A percentile compares a stretch with the other conserved stretches of the same genome.
Conservation (phyloP, 2,329 filamentous ascomycete species). For the Phyllosticta paracitricarpa region DNA sequence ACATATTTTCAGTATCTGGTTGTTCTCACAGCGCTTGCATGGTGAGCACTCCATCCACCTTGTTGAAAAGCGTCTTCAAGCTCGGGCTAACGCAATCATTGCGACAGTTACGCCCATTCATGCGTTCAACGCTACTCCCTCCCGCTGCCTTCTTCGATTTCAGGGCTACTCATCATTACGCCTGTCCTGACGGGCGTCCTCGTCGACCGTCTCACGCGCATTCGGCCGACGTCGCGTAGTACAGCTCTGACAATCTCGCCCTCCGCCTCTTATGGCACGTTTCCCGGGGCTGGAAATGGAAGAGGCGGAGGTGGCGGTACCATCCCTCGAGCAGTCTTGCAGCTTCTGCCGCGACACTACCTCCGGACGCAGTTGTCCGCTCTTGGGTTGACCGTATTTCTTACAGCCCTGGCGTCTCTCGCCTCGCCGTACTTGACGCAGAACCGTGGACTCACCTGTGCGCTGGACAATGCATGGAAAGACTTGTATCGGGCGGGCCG, state of each 20-base stretch:
- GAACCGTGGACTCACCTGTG: constrained; percentile 31
- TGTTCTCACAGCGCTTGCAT: constrained; percentile 24
- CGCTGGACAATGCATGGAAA: constrained; percentile 44
- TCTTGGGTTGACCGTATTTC: constrained; percentile 21
- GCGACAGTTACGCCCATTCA: constrained; percentile 6
- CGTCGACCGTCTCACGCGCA: constrained; percentile 16
- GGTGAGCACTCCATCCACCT: constrained; percentile 8
- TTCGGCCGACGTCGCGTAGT: neutral
- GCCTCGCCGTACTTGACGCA: constrained; percentile 22
- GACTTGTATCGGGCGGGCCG: constrained; percentile 40
- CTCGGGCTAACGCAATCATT: neutral
- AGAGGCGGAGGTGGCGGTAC: no score
- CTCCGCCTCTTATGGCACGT: constrained; percentile 3
- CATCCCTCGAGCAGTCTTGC: neutral
- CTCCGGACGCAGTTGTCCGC: neutral
- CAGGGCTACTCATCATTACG: constrained; percentile 25
- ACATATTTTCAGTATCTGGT: constrained; percentile 22
- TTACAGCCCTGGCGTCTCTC: constrained; percentile 28
- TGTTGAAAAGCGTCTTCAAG: neutral
- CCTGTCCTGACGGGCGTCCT: constrained; percentile 25
- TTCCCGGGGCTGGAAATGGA: neutral
- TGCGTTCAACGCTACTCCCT: constrained; percentile 17
- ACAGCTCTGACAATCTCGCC: neutral
- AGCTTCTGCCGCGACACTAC: neutral
- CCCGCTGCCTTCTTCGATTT: constrained; percentile 24